Base-by-base conservation (phyloP, 2,329 filamentous ascomycete genomes). In the Hirsutella minnesotensis region DNA sequence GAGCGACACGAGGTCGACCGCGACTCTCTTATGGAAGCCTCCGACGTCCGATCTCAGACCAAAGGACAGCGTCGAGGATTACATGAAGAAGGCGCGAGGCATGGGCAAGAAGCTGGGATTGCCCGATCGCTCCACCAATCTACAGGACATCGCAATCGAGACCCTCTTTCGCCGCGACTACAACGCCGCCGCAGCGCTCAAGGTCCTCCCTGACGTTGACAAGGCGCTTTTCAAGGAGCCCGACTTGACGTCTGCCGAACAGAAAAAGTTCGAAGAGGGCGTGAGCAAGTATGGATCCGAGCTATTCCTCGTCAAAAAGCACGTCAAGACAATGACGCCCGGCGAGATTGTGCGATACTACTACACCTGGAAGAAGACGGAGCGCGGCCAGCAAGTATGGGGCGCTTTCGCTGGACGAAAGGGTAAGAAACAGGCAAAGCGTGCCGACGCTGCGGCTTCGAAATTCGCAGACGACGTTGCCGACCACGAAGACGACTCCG, bases 311-410 rank as follows among this genome's bases (percentile, higher is more conserved):
- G 83, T 96, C 46, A 87, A 81, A 50, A 81, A 84, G 51, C 85
- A 95, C 59, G 86, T 95, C 54, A 89, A 87, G 61, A 86, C 82
- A 0, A 78, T 92, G 51, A 79, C 77, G 34, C 80, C 88, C 47
- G 80, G 82, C 40, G 78, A 86, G 45, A 83, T 95, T 47, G 87
- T 94, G 21, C 84, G 92, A 3, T 94, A 85, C 58, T 98, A 96
- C 63, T 98, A 98, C 60, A 86, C 86, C 50, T 98, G 92, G 92
- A 98, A 98, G 67, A 96, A 96, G 64, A 87, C 87, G 0, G 75
- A 83, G 2, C 80, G 82, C 45, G 92, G 92, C 34, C 81, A 77
- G 56, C 80, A 92, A 53, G 80, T 98, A 19, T 95, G 92, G 89
- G 87, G 87, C 46, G 86, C 81, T 50, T 95, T 84, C 54, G 79